Conservation (phyloP, 208 protist species). For the Crithidia mellificae region DNA sequence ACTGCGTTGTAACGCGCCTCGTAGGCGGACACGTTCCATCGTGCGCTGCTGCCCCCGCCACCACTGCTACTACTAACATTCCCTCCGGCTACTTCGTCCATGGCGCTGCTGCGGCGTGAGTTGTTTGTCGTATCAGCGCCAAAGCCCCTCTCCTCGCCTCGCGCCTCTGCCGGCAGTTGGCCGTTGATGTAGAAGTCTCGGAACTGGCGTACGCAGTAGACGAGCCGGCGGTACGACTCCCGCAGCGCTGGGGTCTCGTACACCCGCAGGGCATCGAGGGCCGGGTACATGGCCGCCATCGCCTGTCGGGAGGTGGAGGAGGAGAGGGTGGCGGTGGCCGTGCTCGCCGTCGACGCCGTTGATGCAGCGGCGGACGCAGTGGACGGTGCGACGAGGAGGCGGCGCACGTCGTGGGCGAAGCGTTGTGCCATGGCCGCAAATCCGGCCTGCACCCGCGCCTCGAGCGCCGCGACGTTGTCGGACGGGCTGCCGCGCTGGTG, state of each 20-base stretch:
- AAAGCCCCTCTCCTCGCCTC: background rate
- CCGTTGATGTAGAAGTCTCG: slow-evolving; percentile 36
- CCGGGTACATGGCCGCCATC: background rate
- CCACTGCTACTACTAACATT: too few species aligned
- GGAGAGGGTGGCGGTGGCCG: too few species aligned
- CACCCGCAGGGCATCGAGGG: slow-evolving; percentile 29
- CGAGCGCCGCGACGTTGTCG: slow-evolving; percentile 19
- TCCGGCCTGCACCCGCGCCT: slow-evolving; percentile 30
- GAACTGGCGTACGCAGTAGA: slow-evolving; percentile 16
- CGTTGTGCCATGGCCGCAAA: slow-evolving; percentile 33
- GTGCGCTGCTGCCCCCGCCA: background rate
- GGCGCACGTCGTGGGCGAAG: slow-evolving; percentile 55
- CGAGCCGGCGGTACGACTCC: slow-evolving; percentile 37
- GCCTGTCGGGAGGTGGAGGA: background rate
- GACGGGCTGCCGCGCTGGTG: slow-evolving; percentile 29
- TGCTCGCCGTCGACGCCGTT: background rate
- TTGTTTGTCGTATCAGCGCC: background rate
- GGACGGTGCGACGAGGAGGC: slow-evolving; percentile 28
- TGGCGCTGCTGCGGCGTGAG: background rate
- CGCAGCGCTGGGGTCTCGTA: slow-evolving; percentile 31
- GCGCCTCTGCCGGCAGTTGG: background rate
- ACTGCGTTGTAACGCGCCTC: slow-evolving; percentile 20
- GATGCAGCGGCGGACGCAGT: background rate
- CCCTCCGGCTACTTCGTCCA: background rate
- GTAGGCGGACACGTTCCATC: slow-evolving; percentile 13